These are phyloP conservation scores for Penicillium sp. DNA, from an alignment of 2,329 filamentous ascomycete genomes.

Conservation along the genomic window DNA sequence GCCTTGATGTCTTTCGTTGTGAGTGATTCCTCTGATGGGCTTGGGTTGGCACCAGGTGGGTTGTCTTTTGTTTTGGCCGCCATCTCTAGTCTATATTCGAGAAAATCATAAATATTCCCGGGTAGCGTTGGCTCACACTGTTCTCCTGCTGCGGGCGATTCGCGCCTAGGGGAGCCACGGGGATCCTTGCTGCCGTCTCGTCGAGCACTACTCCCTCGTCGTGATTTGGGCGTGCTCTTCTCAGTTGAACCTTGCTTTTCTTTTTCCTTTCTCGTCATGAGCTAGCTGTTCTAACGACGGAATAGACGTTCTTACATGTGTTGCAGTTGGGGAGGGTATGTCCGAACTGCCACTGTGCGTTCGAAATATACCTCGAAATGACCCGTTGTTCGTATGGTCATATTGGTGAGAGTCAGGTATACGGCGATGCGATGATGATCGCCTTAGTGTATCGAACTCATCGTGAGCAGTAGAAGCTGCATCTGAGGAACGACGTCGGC, in stretches of 20 bases:
- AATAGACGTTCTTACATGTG: slow-evolving; percentile 2
- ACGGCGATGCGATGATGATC: slow-evolving; percentile 12
- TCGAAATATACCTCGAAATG: slow-evolving; percentile 26
- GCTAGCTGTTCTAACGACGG: not conserved
- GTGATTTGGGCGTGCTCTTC: not conserved
- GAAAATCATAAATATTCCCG: slow-evolving; percentile 26
- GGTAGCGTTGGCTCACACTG: slow-evolving; percentile 27
- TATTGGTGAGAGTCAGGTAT: not conserved
- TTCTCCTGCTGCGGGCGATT: slow-evolving; percentile 6
- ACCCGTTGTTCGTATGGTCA: slow-evolving; percentile 2
- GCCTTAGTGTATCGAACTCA: slow-evolving; percentile 2
- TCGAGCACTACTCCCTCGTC: not conserved
- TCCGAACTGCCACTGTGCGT: slow-evolving; percentile 15
- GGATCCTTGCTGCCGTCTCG: slow-evolving; percentile 2
- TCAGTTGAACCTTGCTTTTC: not conserved
- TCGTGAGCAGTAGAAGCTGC: slow-evolving; percentile 10
- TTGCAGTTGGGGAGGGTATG: not conserved
- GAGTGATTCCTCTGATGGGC: slow-evolving; percentile 11
- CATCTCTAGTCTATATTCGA: slow-evolving; percentile 24
- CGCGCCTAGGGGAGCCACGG: slow-evolving; percentile 3
- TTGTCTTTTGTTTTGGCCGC: not conserved
- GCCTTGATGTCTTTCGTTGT: slow-evolving; percentile 40
- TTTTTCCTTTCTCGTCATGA: not conserved
- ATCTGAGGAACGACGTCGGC: slow-evolving; percentile 29
- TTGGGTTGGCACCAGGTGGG: not conserved